phyloP scores from a whole-genome alignment of 352 stramenopile genomes.

The Pseudoperonospora humuli region DNA sequence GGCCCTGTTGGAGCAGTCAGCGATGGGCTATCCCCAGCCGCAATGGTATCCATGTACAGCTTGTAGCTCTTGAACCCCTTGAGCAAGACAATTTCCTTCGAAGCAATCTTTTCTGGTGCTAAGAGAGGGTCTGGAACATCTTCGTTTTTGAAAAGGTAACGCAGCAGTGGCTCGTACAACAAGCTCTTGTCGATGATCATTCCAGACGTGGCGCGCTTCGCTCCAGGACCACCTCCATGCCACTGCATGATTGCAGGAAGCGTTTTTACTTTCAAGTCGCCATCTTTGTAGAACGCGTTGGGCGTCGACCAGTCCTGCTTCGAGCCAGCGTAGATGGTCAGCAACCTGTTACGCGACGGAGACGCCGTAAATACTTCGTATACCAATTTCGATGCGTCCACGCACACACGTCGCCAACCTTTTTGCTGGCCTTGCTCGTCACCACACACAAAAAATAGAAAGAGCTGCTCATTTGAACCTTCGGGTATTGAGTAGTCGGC shows the following conservation, averaged over 20 bases:
- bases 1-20: slow-evolving; percentile 23
- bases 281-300: slow-evolving; percentile 56
- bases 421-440: slow-evolving; percentile 38
- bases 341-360: slow-evolving; percentile 31
- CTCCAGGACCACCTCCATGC: slow-evolving; percentile 29
- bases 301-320: slow-evolving; percentile 46
- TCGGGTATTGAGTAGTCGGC: slow-evolving; percentile 27
- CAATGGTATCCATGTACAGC: slow-evolving; percentile 35
- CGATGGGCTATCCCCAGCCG: slow-evolving; percentile 8
- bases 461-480: slow-evolving; percentile 37
- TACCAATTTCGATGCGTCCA: slow-evolving; percentile 33
- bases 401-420: slow-evolving; percentile 41
- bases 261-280: slow-evolving; percentile 53
- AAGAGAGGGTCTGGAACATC: slow-evolving; percentile 41
- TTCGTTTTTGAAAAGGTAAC: slow-evolving; percentile 65
- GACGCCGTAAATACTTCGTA: slow-evolving; percentile 56
- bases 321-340: slow-evolving; percentile 53
- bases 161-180: slow-evolving; percentile 50
- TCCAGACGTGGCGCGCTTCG: slow-evolving; percentile 42
- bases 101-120: slow-evolving; percentile 25
- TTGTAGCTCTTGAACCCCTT: slow-evolving; percentile 35
- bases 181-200: slow-evolving; percentile 54
- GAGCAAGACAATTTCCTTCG: slow-evolving; percentile 45
- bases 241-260: slow-evolving; percentile 64
- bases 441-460: slow-evolving; percentile 65